A percentile compares a stretch with the other conserved stretches of the same genome.
Conservation (phyloP, 2,329 filamentous ascomycete species). For the Cladosporium sp. region DNA sequence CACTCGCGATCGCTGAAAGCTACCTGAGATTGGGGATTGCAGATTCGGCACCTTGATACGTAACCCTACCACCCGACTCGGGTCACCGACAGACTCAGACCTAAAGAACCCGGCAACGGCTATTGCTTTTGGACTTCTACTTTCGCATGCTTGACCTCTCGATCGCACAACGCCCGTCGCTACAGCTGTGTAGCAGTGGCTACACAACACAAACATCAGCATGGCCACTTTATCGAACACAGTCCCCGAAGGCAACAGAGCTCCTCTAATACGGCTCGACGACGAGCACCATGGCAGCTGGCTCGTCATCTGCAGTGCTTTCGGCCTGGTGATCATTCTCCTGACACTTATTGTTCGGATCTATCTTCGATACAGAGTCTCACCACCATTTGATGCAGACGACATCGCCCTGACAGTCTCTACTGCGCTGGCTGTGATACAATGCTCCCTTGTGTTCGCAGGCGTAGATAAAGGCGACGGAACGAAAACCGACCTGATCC, state of each 20-base stretch:
- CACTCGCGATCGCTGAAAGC: background rate
- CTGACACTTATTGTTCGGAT: conserved; percentile 38
- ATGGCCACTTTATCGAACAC: conserved; percentile 8
- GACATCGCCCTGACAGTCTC: conserved; percentile 34
- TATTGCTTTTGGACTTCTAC: background rate
- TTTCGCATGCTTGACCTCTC: background rate
- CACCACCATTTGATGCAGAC: conserved; percentile 27
- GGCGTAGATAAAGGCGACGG: conserved; percentile 40
- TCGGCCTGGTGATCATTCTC: conserved; percentile 37
- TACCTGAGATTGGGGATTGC: conserved; percentile 1
- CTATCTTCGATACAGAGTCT: conserved; percentile 35
- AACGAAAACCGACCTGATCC: conserved; percentile 28
- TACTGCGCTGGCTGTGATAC: conserved; percentile 34
- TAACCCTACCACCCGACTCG: background rate
- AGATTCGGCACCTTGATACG: background rate
- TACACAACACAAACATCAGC: background rate
- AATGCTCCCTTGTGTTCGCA: conserved; percentile 36
- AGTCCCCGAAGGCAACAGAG: conserved; percentile 13
- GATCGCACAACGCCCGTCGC: background rate
- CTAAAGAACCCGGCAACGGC: background rate
- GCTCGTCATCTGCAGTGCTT: conserved; percentile 37
- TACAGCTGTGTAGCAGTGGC: background rate
- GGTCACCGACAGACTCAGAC: background rate
- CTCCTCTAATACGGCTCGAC: conserved; percentile 14
- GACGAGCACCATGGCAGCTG: conserved; percentile 36